These are phyloP conservation scores for Populus euphratica DNA, from an alignment of 345 rosid genomes.

Conservation along the genomic window DNA sequence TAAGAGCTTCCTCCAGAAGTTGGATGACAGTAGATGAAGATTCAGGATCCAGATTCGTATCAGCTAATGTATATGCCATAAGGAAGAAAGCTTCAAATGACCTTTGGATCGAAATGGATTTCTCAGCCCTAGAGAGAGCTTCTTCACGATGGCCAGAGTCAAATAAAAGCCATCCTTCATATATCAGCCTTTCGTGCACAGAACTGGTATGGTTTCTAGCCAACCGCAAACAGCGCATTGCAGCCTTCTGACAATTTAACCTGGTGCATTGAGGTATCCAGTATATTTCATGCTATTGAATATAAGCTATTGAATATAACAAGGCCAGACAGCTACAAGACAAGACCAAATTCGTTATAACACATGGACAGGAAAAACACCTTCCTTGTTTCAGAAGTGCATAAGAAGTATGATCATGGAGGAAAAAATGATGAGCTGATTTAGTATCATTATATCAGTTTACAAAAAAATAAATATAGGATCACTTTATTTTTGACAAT, in stretches of 20 bases:
- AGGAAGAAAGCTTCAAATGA: conserved; percentile 94
- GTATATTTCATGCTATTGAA: conserved; percentile 11
- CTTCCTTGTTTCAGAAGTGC: not conserved
- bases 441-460: not conserved
- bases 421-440: not conserved
- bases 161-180: conserved; percentile 94
- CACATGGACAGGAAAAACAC: not conserved
- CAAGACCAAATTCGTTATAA: not conserved
- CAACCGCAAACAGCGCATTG: conserved; percentile 74
- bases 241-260: conserved; percentile 86
- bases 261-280: conserved; percentile 32
- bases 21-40: conserved; percentile 59
- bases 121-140: conserved; percentile 74
- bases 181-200: conserved; percentile 73
- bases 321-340: not conserved
- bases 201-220: conserved; percentile 60
- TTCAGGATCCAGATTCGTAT: conserved; percentile 55
- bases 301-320: not conserved
- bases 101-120: conserved; percentile 65
- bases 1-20: conserved; percentile 87
- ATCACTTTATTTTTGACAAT: not conserved
- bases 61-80: conserved; percentile 83
- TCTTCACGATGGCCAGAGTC: conserved; percentile 76
- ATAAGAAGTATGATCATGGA: not conserved
- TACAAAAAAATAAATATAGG: not conserved